These are phyloP conservation scores for Asclepias syriaca DNA, from an alignment of 257 asterid species.

Conservation along the genomic window DNA sequence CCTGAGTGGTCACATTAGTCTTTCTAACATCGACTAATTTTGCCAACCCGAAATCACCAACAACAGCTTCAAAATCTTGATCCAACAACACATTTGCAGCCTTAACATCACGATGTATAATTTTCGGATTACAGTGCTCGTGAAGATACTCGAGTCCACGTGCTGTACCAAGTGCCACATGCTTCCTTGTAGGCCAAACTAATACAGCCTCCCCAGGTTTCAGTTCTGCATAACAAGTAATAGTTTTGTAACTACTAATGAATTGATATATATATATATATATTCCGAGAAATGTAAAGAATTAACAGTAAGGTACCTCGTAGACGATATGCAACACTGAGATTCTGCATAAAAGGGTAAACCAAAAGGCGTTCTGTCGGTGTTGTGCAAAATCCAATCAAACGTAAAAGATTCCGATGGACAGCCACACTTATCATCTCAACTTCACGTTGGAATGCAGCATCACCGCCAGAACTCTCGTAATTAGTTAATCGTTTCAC, in stretches of 20 bases:
- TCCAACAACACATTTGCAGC: constrained; percentile 97
- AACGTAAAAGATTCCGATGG: constrained; percentile 74
- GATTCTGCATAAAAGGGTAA: constrained; percentile 89
- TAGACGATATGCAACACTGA: constrained; percentile 88
- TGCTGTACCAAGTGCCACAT: constrained; percentile 87
- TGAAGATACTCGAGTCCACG: constrained; percentile 94
- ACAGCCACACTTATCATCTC: constrained; percentile 99
- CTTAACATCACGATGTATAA: constrained; percentile 92
- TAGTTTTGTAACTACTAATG: background rate
- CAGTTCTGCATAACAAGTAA: constrained; percentile 43
- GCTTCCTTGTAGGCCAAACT: constrained; percentile 81
- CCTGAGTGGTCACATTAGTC: constrained; percentile 95
- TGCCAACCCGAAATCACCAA: constrained; percentile 97
- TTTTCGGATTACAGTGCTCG: constrained; percentile 92
- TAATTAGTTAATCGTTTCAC: constrained; percentile 85
- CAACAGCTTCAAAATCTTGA: constrained; percentile 89
- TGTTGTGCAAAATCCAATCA: constrained; percentile 92
- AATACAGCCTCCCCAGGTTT: constrained; percentile 78
- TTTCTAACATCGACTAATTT: constrained; percentile 82
- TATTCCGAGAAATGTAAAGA: background rate
- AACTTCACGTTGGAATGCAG: constrained; percentile 92
- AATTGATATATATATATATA: background rate
- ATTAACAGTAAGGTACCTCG: constrained; percentile 51
- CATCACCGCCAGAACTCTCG: constrained; percentile 94
- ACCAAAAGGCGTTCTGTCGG: constrained; percentile 88